These are phyloP conservation scores for Babesia divergens DNA, from an alignment of 169 alveolate species.

Conservation along the genomic window DNA sequence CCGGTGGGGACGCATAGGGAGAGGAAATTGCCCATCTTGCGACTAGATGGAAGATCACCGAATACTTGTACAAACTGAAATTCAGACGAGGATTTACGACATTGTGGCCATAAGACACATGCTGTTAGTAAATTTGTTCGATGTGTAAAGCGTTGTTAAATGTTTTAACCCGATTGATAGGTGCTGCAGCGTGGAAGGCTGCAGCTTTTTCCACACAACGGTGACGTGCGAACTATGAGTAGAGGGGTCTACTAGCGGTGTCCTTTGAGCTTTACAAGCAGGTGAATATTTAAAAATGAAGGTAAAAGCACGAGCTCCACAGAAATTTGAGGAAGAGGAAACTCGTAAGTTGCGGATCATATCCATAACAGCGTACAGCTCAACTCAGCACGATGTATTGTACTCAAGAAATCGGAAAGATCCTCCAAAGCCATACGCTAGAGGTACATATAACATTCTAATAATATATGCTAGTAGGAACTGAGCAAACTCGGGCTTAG, in stretches of 20 bases:
- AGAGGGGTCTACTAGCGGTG: background rate
- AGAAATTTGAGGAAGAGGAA: background rate
- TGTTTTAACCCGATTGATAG: too few relatives aligned
- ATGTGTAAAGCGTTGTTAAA: too few relatives aligned
- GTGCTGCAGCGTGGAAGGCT: too few relatives aligned
- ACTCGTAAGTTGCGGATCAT: background rate
- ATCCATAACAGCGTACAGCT: background rate
- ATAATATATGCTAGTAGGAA: conserved; percentile 6
- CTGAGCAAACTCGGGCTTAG: conserved; percentile 24
- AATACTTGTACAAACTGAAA: too few relatives aligned
- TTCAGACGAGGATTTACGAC: too few relatives aligned
- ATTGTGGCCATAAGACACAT: too few relatives aligned
- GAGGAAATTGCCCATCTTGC: background rate
- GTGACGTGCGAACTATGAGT: background rate
- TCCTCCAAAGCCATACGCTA: conserved; percentile 7
- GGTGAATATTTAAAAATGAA: background rate
- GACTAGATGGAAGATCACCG: too few relatives aligned
- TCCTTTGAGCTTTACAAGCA: background rate
- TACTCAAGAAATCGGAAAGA: conserved; percentile 27
- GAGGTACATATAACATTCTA: background rate
- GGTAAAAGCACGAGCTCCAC: background rate
- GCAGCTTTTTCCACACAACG: background rate
- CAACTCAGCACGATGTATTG: conserved; percentile 12
- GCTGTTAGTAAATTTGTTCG: too few relatives aligned
- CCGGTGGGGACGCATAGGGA: background rate